These are phyloP conservation scores for Chrysoporthe cubensis DNA, from an alignment of 2,329 filamentous ascomycete species.

Conservation along the genomic window DNA sequence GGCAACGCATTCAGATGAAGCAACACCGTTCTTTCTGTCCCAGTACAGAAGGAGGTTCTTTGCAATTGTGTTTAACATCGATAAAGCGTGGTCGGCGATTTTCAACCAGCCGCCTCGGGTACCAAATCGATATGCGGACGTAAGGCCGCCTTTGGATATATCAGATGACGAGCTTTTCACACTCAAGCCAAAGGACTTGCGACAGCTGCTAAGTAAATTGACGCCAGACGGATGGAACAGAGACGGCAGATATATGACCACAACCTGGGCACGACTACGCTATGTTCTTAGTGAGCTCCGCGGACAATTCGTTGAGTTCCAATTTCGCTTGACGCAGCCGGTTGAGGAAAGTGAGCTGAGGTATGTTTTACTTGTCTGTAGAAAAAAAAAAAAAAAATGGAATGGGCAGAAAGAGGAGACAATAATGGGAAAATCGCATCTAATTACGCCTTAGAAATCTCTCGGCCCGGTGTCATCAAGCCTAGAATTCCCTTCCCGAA, in stretches of 20 bases:
- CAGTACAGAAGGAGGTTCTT: slow-evolving; percentile 4
- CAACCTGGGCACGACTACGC: slow-evolving; percentile 13
- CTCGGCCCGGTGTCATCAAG: background rate
- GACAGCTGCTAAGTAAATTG: background rate
- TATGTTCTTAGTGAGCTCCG: background rate
- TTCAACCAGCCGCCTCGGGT: slow-evolving; percentile 11
- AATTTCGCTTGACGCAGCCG: background rate
- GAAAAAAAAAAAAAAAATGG: background rate
- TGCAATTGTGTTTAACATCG: background rate
- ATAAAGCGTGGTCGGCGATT: slow-evolving; percentile 4
- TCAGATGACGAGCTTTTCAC: slow-evolving; percentile 12
- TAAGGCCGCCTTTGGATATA: slow-evolving; percentile 2
- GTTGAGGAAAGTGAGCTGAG: slow-evolving; percentile 3
- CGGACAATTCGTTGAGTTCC: background rate
- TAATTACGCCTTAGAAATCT: background rate
- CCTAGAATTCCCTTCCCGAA: slow-evolving; percentile 11
- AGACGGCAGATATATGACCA: background rate
- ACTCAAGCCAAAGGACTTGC: background rate
- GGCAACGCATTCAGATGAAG: background rate
- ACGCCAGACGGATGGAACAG: background rate
- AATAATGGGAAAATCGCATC: background rate
- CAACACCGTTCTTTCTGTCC: slow-evolving; percentile 3
- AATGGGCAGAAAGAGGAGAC: background rate
- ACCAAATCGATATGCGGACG: slow-evolving; percentile 3
- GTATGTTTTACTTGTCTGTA: background rate